Conservation (phyloP, 768 basidiomycete species). For the Russula emetica region DNA sequence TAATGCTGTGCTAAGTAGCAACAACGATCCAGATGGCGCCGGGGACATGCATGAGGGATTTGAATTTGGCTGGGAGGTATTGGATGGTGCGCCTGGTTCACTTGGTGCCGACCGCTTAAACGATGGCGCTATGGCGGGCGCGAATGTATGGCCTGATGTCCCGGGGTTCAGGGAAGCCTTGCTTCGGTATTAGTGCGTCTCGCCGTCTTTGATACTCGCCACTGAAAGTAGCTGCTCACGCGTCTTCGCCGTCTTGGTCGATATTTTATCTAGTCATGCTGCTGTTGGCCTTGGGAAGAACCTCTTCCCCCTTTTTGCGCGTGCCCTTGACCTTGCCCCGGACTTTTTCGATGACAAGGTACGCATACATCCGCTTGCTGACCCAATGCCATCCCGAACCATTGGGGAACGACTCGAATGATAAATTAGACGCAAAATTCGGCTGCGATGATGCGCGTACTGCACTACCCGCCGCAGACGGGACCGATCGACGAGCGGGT, state of each 20-base stretch:
- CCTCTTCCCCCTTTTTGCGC: constrained; percentile 66
- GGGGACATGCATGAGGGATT: constrained; percentile 93
- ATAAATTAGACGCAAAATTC: constrained; percentile 49
- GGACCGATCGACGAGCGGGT: constrained; percentile 57
- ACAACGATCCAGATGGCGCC: constrained; percentile 68
- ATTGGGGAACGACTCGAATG: not conserved
- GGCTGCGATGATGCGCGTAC: constrained; percentile 58
- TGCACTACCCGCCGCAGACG: constrained; percentile 75
- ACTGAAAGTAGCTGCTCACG: no score
- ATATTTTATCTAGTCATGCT: constrained; percentile 42
- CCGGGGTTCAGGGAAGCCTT: constrained; percentile 57
- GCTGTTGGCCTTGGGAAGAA: constrained; percentile 49
- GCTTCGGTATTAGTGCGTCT: constrained; percentile 62
- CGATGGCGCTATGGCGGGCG: constrained; percentile 60
- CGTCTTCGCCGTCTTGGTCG: not conserved
- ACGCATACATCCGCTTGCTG: not conserved
- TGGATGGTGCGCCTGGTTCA: constrained; percentile 31
- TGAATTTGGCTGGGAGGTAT: constrained; percentile 71
- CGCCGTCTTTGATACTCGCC: not conserved
- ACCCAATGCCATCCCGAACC: not conserved
- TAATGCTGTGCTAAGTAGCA: constrained; percentile 62
- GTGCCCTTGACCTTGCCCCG: constrained; percentile 57
- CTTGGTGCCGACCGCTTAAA: constrained; percentile 34
- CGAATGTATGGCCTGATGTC: constrained; percentile 73
- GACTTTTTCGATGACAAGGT: constrained; percentile 68